Percentiles rank a stretch among this genome's conserved stretches.
Conservation (phyloP, 768 basidiomycete genomes). For the Kwoniella sp. region DNA sequence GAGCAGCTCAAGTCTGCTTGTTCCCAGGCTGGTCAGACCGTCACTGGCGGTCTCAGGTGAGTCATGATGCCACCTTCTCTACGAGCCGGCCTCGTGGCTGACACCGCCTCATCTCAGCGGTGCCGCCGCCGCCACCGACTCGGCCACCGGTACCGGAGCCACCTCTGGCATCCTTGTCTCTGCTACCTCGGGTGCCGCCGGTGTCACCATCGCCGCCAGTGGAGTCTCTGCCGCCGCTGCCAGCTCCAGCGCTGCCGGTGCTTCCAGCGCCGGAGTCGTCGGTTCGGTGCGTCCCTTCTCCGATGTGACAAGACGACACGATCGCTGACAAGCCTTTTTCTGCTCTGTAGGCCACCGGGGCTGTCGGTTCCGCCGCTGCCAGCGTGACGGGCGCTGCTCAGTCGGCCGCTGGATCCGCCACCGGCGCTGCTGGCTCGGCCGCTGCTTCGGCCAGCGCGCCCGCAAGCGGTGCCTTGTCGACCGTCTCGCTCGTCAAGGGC, state of each 20-base stretch:
- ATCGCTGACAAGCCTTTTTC: too few species aligned
- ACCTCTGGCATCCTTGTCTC: neutral
- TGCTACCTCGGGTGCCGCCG: neutral
- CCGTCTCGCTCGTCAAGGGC: constrained; percentile 3
- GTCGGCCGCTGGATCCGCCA: constrained; percentile 1
- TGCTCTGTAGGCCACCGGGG: neutral
- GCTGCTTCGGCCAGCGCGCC: constrained; percentile 1
- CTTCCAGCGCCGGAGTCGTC: too few species aligned
- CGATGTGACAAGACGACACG: too few species aligned
- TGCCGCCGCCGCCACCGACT: neutral
- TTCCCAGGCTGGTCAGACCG: constrained; percentile 7
- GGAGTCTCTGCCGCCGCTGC: neutral
- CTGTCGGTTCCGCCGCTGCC: neutral
- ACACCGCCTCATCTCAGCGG: neutral
- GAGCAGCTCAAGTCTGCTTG: constrained; percentile 13
- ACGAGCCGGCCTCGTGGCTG: neutral
- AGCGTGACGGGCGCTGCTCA: constrained; percentile 1
- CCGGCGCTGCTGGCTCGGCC: neutral
- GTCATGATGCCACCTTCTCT: neutral
- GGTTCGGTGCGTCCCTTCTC: too few species aligned
- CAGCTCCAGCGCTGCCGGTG: neutral
- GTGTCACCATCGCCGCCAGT: constrained; percentile 7
- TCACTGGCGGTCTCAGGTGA: constrained; percentile 15
- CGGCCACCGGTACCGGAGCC: constrained; percentile 1
- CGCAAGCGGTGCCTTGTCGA: constrained; percentile 1